Evolutionary conservation across 2,329 filamentous ascomycete species (phyloP).

Genomic region (Sporothrix protearum): DNA sequence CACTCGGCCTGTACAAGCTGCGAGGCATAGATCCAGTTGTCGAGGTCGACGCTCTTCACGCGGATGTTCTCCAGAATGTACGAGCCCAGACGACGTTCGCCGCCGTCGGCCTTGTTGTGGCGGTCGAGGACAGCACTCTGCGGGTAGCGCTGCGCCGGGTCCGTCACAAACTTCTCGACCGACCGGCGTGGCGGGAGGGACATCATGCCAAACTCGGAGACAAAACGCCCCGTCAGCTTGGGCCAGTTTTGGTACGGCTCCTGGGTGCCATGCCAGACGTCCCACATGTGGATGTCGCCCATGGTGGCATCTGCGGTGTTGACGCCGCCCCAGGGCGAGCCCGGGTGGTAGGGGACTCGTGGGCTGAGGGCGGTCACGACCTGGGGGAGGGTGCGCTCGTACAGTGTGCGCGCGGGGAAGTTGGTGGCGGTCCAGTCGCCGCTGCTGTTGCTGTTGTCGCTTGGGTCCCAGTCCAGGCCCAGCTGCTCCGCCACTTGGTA

Average conservation of each 20-base stretch:
- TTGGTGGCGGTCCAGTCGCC: slow-evolving; percentile 80
- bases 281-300: slow-evolving; percentile 94
- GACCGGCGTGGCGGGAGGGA: slow-evolving; percentile 82
- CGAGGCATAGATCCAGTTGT: slow-evolving; percentile 68
- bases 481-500: slow-evolving; percentile 78
- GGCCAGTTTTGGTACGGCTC: slow-evolving; percentile 88
- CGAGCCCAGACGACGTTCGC: slow-evolving; percentile 79
- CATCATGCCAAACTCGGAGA: slow-evolving; percentile 94
- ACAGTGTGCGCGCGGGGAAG: slow-evolving; percentile 90
- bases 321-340: slow-evolving; percentile 77
- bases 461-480: slow-evolving; percentile 70
- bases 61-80: slow-evolving; percentile 90
- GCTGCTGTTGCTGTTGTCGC: slow-evolving; percentile 75
- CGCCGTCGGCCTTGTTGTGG: slow-evolving; percentile 91
- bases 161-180: slow-evolving; percentile 72
- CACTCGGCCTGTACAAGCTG: slow-evolving; percentile 69
- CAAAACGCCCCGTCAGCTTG: slow-evolving; percentile 82
- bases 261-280: slow-evolving; percentile 89
- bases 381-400: slow-evolving; percentile 81
- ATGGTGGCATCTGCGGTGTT: slow-evolving; percentile 72
- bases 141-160: slow-evolving; percentile 72
- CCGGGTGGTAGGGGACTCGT: slow-evolving; percentile 73
- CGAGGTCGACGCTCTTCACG: slow-evolving; percentile 55
- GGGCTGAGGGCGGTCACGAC: slow-evolving; percentile 66
- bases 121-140: slow-evolving; percentile 88